phyloP scores from a whole-genome alignment of 1,284 basidiomycete genomes.

The Grifola frondosa region DNA sequence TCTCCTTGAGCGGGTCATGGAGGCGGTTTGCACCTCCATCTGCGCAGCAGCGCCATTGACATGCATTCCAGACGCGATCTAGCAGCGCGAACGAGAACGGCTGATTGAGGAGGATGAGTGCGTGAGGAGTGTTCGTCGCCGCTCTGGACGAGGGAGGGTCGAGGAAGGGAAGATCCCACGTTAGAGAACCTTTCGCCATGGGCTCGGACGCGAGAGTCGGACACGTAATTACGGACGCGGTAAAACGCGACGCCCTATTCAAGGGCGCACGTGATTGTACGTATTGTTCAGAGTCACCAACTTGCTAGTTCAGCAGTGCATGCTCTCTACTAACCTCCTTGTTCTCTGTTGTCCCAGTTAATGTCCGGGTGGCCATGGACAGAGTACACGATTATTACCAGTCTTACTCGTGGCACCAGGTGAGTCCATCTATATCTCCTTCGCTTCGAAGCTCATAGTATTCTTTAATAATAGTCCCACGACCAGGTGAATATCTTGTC shows the following conservation, averaged over 20 bases:
- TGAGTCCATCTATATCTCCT: constrained; percentile 22
- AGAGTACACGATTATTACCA: constrained; percentile 33
- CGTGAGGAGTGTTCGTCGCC: constrained; percentile 36
- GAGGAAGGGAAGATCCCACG: constrained; percentile 39
- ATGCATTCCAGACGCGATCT: constrained; percentile 66
- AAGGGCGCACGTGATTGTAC: not conserved
- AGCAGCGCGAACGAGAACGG: constrained; percentile 72
- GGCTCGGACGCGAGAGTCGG: constrained; percentile 12
- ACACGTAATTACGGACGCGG: constrained; percentile 1
- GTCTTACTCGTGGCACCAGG: constrained; percentile 48
- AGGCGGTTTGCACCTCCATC: constrained; percentile 94
- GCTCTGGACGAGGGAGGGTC: constrained; percentile 22
- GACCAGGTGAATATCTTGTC: constrained; percentile 37
- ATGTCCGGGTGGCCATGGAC: constrained; percentile 27
- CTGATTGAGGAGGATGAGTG: constrained; percentile 87
- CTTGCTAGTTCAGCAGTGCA: constrained; percentile 4
- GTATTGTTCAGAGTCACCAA: not conserved
- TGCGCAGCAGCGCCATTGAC: constrained; percentile 74
- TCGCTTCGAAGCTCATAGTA: constrained; percentile 2
- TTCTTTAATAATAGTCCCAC: constrained; percentile 35
- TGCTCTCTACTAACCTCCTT: constrained; percentile 7
- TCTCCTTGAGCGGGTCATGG: constrained; percentile 54
- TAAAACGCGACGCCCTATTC: not conserved
- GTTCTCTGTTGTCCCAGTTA: not conserved
- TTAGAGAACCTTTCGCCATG: no score